Base-by-base conservation (phyloP, 805 yeast genomes). In the Saccharomycopsis fibuligera region DNA sequence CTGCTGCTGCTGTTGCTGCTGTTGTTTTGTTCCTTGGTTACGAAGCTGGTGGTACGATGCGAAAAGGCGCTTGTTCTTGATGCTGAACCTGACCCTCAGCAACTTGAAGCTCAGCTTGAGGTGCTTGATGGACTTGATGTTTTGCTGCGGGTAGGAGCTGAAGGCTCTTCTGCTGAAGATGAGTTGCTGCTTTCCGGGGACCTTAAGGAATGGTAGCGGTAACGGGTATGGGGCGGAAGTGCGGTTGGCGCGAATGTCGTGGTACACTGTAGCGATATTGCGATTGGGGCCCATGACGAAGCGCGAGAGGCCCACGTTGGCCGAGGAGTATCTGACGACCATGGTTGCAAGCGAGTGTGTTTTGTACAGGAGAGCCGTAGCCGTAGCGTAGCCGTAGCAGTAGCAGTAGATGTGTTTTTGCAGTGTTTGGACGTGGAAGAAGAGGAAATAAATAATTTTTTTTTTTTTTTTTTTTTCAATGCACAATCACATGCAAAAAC, bases 281-380 rank as follows among this genome's bases (percentile, higher is more conserved):
- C 16, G 10, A 35, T 48, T 43, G 4, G 35, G 39, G 19, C 48
- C 51, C 5, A 48, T 30, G 17, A 48, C 5, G 19, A 48, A 23
- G 9, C 48, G 17, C n/a, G 51, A 39, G 5, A 48, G 38, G 17
- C 51, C 51, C 3, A 40, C 38, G 27, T 37, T 48, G 17, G 44
- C 41, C 3, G 35, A 14, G 14, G 50, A 47, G 9, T 41, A 47
- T 6, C 50, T 19, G 8, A 47, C 45, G 14, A 47, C 50, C 50
- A 47, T 46, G 29, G 8, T 37, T 24, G 24, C 22, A 8, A 14
- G n/a, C n/a, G n/a, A n/a, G n/a, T n/a, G n/a, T n/a, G n/a, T n/a
- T n/a, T n/a, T n/a, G n/a, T n/a, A n/a, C n/a, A n/a, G n/a, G n/a
- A n/a, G n/a, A n/a, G n/a, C n/a, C n/a, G n/a, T n/a, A n/a, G n/a